Evolutionary conservation across 2,329 filamentous ascomycete species (phyloP).

Genomic region (Scytalidium lignicola): DNA sequence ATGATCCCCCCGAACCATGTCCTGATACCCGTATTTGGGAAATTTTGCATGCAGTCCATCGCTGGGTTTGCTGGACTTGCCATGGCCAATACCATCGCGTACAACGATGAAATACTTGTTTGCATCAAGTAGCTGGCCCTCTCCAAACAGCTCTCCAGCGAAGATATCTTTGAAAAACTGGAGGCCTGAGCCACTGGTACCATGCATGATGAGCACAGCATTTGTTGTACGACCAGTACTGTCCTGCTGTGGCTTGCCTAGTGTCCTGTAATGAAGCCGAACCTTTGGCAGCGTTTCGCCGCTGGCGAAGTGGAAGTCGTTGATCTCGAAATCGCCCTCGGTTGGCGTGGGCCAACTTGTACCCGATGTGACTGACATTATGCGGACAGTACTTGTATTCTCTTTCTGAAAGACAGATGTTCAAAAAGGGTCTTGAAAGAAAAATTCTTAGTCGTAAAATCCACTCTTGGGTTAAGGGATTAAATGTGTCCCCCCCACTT

Average conservation of each 20-base stretch:
- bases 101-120: constrained; percentile 19
- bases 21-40: constrained; percentile 18
- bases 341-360: neutral
- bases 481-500: too few relatives aligned
- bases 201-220: constrained; percentile 23
- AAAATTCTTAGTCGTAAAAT: too few relatives aligned
- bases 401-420: neutral
- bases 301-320: neutral
- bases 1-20: constrained; percentile 22
- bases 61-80: constrained; percentile 23
- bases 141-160: constrained; percentile 19
- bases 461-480: too few relatives aligned
- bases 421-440: neutral
- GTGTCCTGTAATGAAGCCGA: neutral
- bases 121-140: constrained; percentile 20
- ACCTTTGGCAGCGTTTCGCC: neutral
- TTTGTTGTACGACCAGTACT: constrained; percentile 6
- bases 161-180: constrained; percentile 18
- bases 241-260: neutral
- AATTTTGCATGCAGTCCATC: constrained; percentile 14
- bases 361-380: neutral
- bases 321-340: neutral
- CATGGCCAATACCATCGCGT: constrained; percentile 24
- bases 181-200: constrained; percentile 16
- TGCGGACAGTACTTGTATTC: neutral